A percentile compares a stretch with the other conserved stretches of the same genome.
Evolutionary conservation across 2,329 filamentous ascomycete genomes (phyloP).

Genomic region (Diplodia mutila): DNA sequence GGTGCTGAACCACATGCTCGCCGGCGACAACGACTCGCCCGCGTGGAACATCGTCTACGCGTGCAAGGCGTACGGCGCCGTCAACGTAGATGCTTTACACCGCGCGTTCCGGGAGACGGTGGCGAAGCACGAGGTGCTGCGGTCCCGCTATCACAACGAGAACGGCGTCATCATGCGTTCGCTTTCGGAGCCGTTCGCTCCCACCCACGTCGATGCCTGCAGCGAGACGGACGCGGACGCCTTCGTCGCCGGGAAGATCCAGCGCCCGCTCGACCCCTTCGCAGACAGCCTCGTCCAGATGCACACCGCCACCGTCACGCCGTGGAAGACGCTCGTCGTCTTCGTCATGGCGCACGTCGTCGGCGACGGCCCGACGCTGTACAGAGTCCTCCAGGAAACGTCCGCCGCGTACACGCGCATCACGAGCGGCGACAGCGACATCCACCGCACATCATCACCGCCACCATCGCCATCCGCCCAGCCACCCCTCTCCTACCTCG

Average conservation of each 20-base stretch:
- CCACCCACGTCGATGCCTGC: background rate
- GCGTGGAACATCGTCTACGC: conserved; percentile 11
- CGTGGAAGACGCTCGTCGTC: conserved; percentile 2
- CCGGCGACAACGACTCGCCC: background rate
- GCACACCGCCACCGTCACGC: background rate
- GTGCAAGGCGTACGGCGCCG: background rate
- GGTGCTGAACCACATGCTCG: background rate
- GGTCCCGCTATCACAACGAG: background rate
- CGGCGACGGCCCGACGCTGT: conserved; percentile 11
- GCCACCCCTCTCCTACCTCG: background rate
- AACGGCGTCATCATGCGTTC: background rate
- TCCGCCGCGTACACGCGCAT: background rate
- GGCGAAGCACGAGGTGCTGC: conserved; percentile 8
- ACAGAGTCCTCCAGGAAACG: background rate
- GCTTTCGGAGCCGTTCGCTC: background rate
- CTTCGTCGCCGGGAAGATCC: conserved; percentile 8
- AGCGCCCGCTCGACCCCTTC: background rate
- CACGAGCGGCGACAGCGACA: background rate
- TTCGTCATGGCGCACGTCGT: conserved; percentile 22
- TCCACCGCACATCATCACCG: too few species aligned
- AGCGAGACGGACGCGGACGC: background rate
- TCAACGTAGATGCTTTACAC: background rate
- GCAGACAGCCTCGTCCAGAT: background rate
- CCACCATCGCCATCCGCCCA: background rate
- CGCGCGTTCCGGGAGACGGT: background rate